Evolutionary conservation across 257 asterid genomes (phyloP).

Genomic region (Thymus quinquecostatus): DNA sequence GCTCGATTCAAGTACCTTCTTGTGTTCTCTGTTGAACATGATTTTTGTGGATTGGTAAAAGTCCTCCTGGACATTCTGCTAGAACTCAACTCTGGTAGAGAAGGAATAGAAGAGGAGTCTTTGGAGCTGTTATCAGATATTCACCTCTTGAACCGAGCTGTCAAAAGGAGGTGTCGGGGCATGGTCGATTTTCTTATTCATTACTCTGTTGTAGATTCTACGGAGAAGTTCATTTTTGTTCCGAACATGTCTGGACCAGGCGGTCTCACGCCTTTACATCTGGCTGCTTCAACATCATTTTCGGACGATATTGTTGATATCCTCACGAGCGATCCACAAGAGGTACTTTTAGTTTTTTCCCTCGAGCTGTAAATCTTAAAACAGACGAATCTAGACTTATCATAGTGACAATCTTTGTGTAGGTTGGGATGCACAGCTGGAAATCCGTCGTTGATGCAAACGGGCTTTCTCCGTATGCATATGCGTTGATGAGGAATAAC

Average conservation of each 20-base stretch:
- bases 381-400: not conserved
- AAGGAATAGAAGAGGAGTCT: constrained; percentile 57
- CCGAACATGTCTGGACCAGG: constrained; percentile 82
- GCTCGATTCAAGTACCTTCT: constrained; percentile 73
- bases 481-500: constrained; percentile 73
- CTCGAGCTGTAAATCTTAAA: not conserved
- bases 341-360: constrained; percentile 47
- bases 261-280: constrained; percentile 83
- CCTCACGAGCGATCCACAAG: constrained; percentile 72
- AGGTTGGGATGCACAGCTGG: constrained; percentile 81
- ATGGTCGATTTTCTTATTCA: constrained; percentile 66
- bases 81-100: constrained; percentile 57
- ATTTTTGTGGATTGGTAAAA: constrained; percentile 70
- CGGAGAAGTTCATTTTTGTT: constrained; percentile 53
- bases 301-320: constrained; percentile 71
- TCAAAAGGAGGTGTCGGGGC: constrained; percentile 58
- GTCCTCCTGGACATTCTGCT: constrained; percentile 68
- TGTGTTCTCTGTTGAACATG: constrained; percentile 74
- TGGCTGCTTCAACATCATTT: constrained; percentile 70
- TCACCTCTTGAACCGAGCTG: constrained; percentile 83
- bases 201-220: constrained; percentile 46
- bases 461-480: constrained; percentile 78
- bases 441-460: constrained; percentile 64
- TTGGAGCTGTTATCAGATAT: constrained; percentile 71
- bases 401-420: constrained; percentile 19